phyloP scores from a whole-genome alignment of 78 protist genomes.

The Dictyostelium intermedium region DNA sequence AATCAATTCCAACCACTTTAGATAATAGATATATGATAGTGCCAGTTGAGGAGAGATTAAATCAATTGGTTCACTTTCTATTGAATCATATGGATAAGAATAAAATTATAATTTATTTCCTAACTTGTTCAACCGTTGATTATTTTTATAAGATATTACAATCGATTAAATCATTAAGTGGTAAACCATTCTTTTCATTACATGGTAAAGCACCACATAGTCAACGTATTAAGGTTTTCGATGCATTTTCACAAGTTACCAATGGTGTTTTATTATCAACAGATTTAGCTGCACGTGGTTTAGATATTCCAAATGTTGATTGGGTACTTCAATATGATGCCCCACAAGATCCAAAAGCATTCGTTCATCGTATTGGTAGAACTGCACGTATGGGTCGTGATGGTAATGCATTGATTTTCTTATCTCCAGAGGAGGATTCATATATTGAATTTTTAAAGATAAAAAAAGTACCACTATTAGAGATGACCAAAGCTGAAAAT shows the following conservation, averaged over 20 bases:
- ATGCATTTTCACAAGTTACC: background rate
- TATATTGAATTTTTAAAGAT: conserved; percentile 81
- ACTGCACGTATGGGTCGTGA: conserved; percentile 93
- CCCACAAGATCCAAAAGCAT: conserved; percentile 90
- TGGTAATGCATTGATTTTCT: conserved; percentile 84
- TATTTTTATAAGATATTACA: conserved; percentile 60
- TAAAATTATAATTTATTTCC: conserved; percentile 90
- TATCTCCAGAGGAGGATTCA: conserved; percentile 79
- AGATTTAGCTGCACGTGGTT: conserved; percentile 92
- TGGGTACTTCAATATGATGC: conserved; percentile 92
- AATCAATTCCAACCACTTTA: conserved; percentile 48
- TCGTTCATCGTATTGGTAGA: conserved; percentile 94
- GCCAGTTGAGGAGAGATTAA: conserved; percentile 56
- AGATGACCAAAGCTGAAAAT: background rate
- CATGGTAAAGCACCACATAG: conserved; percentile 91
- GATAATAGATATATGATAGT: conserved; percentile 58
- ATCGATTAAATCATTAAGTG: background rate
- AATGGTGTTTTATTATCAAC: conserved; percentile 85
- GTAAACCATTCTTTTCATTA: conserved; percentile 48
- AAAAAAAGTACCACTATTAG: conserved; percentile 70
- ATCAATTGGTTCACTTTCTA: conserved; percentile 55
- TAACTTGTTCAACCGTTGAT: conserved; percentile 94
- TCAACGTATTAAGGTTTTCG: conserved; percentile 67
- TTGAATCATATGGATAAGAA: background rate
- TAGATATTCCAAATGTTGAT: conserved; percentile 93